phyloP scores from a whole-genome alignment of 2,329 filamentous ascomycete genomes.

The Knoxdaviesia capensis region DNA sequence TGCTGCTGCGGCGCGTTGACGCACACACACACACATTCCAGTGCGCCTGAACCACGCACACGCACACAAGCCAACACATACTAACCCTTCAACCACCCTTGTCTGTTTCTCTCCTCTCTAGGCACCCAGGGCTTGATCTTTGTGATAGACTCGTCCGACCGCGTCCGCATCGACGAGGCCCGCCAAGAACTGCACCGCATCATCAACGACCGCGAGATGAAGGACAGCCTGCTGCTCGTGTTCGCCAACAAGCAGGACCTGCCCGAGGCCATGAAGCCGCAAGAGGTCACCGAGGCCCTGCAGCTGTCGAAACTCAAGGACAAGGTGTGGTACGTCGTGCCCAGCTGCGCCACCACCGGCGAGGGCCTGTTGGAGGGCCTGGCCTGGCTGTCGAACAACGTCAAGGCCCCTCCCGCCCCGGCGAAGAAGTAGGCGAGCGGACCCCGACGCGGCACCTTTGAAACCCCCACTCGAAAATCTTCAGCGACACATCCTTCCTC shows the following conservation, averaged over 20 bases:
- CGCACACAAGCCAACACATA: too few relatives aligned
- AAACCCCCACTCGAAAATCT: too few relatives aligned
- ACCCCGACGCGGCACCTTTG: too few relatives aligned
- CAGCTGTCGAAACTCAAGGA: constrained; percentile 62
- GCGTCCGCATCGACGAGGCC: constrained; percentile 78
- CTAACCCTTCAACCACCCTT: background rate
- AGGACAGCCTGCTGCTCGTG: constrained; percentile 80
- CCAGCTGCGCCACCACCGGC: constrained; percentile 63
- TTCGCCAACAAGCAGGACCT: constrained; percentile 99
- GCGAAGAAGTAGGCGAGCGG: constrained; percentile 26
- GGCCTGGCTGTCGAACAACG: constrained; percentile 68
- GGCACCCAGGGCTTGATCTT: constrained; percentile 96
- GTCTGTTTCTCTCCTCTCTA: constrained; percentile 15
- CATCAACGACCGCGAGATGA: constrained; percentile 95
- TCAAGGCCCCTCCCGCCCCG: constrained; percentile 42
- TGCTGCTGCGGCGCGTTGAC: too few relatives aligned
- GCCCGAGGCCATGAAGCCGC: constrained; percentile 57
- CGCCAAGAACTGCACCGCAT: constrained; percentile 88
- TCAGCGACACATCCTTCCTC: too few relatives aligned
- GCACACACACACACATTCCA: too few relatives aligned
- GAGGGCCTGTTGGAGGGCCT: constrained; percentile 67
- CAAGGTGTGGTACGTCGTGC: constrained; percentile 70
- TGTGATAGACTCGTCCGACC: constrained; percentile 91
- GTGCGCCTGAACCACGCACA: too few relatives aligned
- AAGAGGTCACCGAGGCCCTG: constrained; percentile 61